Conservation (phyloP, 306 rosid species). For the Trichosanthes cucumerina region DNA sequence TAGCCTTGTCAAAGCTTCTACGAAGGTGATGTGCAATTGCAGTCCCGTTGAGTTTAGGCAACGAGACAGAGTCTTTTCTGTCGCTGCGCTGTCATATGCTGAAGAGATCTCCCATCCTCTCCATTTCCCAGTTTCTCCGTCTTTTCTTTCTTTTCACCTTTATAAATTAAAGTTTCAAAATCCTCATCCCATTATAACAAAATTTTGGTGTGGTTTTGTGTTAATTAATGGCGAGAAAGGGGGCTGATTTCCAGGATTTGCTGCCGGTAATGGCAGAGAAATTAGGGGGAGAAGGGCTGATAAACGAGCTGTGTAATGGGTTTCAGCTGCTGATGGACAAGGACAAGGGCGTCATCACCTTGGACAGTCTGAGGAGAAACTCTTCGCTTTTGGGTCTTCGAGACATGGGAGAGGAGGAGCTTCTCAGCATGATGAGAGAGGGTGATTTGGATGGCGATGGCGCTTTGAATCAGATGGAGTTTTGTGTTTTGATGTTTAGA, state of each 20-base stretch:
- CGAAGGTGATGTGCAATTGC: slow-evolving; percentile 50
- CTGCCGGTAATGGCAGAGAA: slow-evolving; percentile 66
- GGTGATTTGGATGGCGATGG: slow-evolving; percentile 89
- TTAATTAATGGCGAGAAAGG: slow-evolving; percentile 28
- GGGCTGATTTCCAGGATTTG: slow-evolving; percentile 43
- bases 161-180: background rate
- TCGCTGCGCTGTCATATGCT: slow-evolving; percentile 46
- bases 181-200: background rate
- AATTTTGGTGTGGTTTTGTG: too few relatives aligned
- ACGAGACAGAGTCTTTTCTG: slow-evolving; percentile 22
- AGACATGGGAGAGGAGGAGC: slow-evolving; percentile 66
- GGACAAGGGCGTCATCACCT: slow-evolving; percentile 55
- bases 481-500: slow-evolving; percentile 94
- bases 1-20: slow-evolving; percentile 21
- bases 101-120: slow-evolving; percentile 12
- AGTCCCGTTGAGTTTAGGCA: slow-evolving; percentile 14
- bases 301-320: slow-evolving; percentile 78
- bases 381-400: slow-evolving; percentile 53
- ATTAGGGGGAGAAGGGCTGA: slow-evolving; percentile 79
- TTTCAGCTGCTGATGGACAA: slow-evolving; percentile 72
- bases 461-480: slow-evolving; percentile 64
- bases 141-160: background rate
- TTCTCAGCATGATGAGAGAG: slow-evolving; percentile 58
- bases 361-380: slow-evolving; percentile 56
- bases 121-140: background rate